phyloP scores from a whole-genome alignment of 192 early-diverging fungal species.

The Geranomyces variabilis region DNA sequence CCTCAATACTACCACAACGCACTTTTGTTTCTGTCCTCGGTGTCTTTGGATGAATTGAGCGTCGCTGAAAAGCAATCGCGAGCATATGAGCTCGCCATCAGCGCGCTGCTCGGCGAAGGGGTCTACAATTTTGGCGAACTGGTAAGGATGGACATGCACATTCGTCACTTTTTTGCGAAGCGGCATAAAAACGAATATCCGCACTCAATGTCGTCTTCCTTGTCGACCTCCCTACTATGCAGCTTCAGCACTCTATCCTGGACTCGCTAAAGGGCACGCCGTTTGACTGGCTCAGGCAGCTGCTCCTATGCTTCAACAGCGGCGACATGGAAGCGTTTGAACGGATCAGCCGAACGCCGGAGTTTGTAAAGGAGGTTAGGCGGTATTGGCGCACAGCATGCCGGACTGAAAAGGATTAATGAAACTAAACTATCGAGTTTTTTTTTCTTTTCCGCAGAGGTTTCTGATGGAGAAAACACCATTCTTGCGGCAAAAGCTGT shows the following conservation, averaged over 20 bases:
- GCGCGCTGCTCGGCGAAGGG: conserved; percentile 90
- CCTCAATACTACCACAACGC: conserved; percentile 96
- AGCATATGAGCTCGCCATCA: conserved; percentile 88
- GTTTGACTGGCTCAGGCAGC: conserved; percentile 81
- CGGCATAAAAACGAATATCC: too few species aligned
- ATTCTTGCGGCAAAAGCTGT: conserved; percentile 92
- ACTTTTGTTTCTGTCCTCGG: conserved; percentile 89
- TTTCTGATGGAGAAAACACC: conserved; percentile 74
- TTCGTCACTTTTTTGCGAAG: too few species aligned
- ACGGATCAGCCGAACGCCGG: conserved; percentile 59
- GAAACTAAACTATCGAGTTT: neutral
- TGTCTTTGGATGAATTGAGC: conserved; percentile 80
- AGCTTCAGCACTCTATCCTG: conserved; percentile 89
- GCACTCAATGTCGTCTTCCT: too few species aligned
- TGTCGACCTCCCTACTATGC: too few species aligned
- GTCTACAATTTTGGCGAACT: conserved; percentile 99
- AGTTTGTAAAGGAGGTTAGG: conserved; percentile 67
- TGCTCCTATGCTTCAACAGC: conserved; percentile 91
- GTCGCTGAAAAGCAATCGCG: conserved; percentile 79
- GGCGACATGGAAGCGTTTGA: conserved; percentile 93
- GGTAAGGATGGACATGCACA: conserved; percentile 59
- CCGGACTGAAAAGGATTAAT: neutral
- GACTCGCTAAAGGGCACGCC: conserved; percentile 74
- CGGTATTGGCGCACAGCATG: conserved; percentile 7
- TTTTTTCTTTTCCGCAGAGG: conserved; percentile 53